Conservation (phyloP, 179 eudicot species). For the Corrigiola litoralis region DNA sequence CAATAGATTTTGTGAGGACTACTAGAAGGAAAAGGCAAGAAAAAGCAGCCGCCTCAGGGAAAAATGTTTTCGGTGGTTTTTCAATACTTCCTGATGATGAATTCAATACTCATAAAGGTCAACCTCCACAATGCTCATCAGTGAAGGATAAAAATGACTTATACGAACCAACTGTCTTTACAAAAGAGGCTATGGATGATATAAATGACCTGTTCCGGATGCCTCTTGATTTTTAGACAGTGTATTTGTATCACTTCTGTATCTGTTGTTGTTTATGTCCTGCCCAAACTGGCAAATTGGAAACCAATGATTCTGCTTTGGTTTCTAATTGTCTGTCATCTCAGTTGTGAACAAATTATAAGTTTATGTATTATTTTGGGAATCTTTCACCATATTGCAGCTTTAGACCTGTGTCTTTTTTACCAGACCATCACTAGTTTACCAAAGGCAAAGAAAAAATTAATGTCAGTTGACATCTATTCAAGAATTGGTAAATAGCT, state of each 20-base stretch:
- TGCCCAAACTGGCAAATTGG: neutral
- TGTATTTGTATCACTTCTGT: neutral
- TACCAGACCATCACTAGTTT: neutral
- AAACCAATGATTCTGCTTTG: conserved; percentile 7
- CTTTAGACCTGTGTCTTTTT: neutral
- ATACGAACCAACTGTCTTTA: conserved; percentile 75
- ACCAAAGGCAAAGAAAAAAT: neutral
- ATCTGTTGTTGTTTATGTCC: neutral
- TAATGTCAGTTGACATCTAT: neutral
- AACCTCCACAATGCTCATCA: conserved; percentile 34
- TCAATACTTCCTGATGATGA: conserved; percentile 75
- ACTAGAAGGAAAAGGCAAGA: conserved; percentile 55
- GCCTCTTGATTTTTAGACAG: conserved; percentile 70
- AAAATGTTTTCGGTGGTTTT: conserved; percentile 41
- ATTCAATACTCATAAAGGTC: conserved; percentile 23
- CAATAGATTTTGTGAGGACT: conserved; percentile 79
- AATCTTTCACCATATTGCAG: neutral
- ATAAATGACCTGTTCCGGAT: conserved; percentile 73
- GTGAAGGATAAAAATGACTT: conserved; percentile 38
- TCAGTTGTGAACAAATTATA: neutral
- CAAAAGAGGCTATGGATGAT: conserved; percentile 87
- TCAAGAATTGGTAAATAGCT: conserved; percentile 12
- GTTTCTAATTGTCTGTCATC: neutral
- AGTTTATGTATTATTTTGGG: neutral
- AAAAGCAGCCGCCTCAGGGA: conserved; percentile 32